These are phyloP conservation scores for Fomitopsis palustris DNA, from an alignment of 1,284 basidiomycete genomes.

Conservation along the genomic window DNA sequence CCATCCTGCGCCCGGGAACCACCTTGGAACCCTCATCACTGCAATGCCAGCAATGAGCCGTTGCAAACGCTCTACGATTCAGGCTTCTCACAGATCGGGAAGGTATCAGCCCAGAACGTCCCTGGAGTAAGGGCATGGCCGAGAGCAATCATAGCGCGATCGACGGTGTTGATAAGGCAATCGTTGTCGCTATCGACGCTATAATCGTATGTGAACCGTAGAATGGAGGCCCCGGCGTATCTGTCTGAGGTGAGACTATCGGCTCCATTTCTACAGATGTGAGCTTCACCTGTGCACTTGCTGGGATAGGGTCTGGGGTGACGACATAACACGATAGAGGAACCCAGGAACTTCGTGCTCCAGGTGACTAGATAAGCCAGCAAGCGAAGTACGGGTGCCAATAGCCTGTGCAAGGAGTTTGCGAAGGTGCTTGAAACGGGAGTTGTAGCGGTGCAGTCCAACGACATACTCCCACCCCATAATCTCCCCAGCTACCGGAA, in stretches of 20 bases:
- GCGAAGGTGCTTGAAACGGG: constrained; percentile 58
- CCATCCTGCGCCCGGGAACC: constrained; percentile 27
- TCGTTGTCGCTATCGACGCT: constrained; percentile 27
- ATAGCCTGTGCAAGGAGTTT: constrained; percentile 30
- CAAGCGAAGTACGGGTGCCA: constrained; percentile 23
- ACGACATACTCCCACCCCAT: constrained; percentile 64
- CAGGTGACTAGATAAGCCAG: constrained; percentile 20
- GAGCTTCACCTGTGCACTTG: constrained; percentile 24
- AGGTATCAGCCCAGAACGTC: constrained; percentile 28
- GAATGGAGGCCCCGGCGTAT: constrained; percentile 29
- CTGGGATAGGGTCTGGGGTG: constrained; percentile 15
- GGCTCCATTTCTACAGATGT: not conserved
- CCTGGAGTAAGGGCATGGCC: constrained; percentile 22
- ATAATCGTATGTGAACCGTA: constrained; percentile 35
- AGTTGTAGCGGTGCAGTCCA: constrained; percentile 56
- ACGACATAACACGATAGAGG: constrained; percentile 17
- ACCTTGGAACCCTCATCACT: constrained; percentile 23
- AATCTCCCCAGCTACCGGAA: constrained; percentile 41
- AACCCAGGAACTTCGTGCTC: constrained; percentile 24
- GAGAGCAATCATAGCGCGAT: constrained; percentile 28
- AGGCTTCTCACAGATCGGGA: constrained; percentile 25
- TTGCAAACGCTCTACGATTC: too few relatives aligned
- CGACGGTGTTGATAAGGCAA: constrained; percentile 26
- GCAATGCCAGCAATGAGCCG: not conserved
- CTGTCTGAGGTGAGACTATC: constrained; percentile 14